phyloP scores from a whole-genome alignment of 495 filamentous ascomycete genomes.

The Talaromyces borbonicus region DNA sequence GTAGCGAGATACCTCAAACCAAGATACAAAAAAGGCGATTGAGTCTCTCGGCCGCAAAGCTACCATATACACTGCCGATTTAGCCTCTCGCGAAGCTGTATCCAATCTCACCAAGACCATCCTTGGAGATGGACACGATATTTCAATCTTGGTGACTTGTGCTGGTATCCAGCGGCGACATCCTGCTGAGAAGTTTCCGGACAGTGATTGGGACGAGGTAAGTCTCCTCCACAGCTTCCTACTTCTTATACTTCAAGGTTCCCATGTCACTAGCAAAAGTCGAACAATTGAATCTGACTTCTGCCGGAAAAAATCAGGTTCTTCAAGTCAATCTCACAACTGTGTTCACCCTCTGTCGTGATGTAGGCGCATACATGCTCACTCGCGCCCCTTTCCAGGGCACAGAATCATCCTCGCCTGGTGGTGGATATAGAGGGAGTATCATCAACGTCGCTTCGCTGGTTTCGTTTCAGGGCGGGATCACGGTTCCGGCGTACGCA shows the following conservation, averaged over 20 bases:
- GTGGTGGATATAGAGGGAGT: slow-evolving; percentile 44
- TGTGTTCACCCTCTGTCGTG: slow-evolving; percentile 69
- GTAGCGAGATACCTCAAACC: slow-evolving; percentile 46
- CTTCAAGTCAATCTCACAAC: slow-evolving; percentile 73
- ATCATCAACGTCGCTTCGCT: slow-evolving; percentile 77
- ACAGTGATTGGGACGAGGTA: slow-evolving; percentile 61
- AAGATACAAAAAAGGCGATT: slow-evolving; percentile 48
- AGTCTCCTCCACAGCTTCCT: background rate
- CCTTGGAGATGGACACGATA: slow-evolving; percentile 47
- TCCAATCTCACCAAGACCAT: slow-evolving; percentile 47
- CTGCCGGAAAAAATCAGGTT: slow-evolving; percentile 31
- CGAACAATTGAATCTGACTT: background rate
- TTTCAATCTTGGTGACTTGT: slow-evolving; percentile 71
- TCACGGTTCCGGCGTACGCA: slow-evolving; percentile 77
- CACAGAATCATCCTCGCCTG: slow-evolving; percentile 16
- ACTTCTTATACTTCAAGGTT: background rate
- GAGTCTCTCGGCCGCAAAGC: slow-evolving; percentile 57
- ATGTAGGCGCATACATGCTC: slow-evolving; percentile 73
- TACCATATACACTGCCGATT: slow-evolving; percentile 61
- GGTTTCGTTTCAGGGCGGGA: slow-evolving; percentile 72
- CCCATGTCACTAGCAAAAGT: background rate
- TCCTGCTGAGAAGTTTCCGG: slow-evolving; percentile 59
- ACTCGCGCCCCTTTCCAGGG: slow-evolving; percentile 26
- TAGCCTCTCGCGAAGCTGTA: slow-evolving; percentile 49
- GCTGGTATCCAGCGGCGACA: slow-evolving; percentile 77